phyloP scores from a whole-genome alignment of 495 filamentous ascomycete genomes.

The Aspergillus affinis region DNA sequence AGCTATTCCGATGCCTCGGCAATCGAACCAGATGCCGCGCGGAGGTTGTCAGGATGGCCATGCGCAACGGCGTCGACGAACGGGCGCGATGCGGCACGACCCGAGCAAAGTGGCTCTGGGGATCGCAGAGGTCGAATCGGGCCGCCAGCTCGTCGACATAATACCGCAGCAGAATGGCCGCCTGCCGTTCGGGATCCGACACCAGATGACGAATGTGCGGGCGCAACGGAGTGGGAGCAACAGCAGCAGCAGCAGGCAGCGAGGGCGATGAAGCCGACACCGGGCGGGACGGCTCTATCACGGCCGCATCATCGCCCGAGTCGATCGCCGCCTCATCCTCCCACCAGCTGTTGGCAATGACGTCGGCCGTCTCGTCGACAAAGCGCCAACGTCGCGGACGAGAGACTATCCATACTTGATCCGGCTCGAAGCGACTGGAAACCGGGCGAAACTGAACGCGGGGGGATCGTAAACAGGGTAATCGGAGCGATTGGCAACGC shows the following conservation, averaged over 20 bases:
- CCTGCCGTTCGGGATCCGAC: slow-evolving; percentile 2
- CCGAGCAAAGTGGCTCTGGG: slow-evolving; percentile 8
- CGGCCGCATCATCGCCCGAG: background rate
- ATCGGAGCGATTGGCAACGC: background rate
- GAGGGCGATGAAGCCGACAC: background rate
- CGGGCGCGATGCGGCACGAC: slow-evolving; percentile 7
- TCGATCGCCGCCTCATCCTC: background rate
- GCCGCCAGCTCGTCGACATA: slow-evolving; percentile 7
- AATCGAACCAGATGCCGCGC: slow-evolving; percentile 10
- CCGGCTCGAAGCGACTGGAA: background rate
- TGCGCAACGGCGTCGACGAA: background rate
- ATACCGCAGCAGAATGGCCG: slow-evolving; percentile 8
- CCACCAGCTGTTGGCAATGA: background rate
- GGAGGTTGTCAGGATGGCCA: slow-evolving; percentile 7
- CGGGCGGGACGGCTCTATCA: background rate
- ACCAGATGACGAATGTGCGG: background rate
- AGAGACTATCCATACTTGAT: background rate
- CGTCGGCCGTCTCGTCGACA: slow-evolving; percentile 3
- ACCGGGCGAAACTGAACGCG: background rate
- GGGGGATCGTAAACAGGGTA: background rate
- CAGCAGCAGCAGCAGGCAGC: background rate
- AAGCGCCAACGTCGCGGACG: background rate
- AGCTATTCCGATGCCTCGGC: slow-evolving; percentile 4
- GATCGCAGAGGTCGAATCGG: slow-evolving; percentile 13
- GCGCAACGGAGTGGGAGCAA: too few relatives aligned